Evolutionary conservation across 106 monocot genomes (phyloP).

Genomic region (Iris macrosiphon): DNA sequence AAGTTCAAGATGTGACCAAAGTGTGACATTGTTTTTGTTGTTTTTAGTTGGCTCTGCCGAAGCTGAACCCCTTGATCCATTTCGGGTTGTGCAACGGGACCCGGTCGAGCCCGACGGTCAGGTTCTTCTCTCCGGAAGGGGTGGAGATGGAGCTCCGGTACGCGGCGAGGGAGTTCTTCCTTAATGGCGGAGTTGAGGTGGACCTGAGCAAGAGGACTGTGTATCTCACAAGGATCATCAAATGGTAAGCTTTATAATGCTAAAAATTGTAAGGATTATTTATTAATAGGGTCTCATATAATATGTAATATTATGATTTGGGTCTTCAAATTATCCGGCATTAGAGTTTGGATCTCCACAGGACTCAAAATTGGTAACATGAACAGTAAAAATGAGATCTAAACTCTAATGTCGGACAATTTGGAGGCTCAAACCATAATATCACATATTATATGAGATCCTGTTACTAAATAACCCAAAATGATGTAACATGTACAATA

Average conservation of each 20-base stretch:
- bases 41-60: constrained; percentile 41
- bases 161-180: constrained; percentile 85
- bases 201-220: constrained; percentile 76
- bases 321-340: no score
- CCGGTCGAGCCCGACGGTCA: constrained; percentile 60
- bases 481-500: no score
- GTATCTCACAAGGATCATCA: constrained; percentile 66
- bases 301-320: no score
- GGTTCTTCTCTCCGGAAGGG: constrained; percentile 73
- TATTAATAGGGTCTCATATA: no score
- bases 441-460: no score
- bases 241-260: constrained; percentile 46
- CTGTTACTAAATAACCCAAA: no score
- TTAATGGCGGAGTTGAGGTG: constrained; percentile 50
- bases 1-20: neutral
- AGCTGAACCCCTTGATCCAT: constrained; percentile 81
- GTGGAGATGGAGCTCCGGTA: constrained; percentile 62
- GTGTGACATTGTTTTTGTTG: neutral
- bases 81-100: constrained; percentile 79
- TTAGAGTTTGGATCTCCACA: no score
- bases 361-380: no score
- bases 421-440: no score
- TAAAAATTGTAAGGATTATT: no score
- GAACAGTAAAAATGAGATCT: no score
- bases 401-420: no score